Conservation (phyloP, 208 protist species). For the Trypanosoma brucei region DNA sequence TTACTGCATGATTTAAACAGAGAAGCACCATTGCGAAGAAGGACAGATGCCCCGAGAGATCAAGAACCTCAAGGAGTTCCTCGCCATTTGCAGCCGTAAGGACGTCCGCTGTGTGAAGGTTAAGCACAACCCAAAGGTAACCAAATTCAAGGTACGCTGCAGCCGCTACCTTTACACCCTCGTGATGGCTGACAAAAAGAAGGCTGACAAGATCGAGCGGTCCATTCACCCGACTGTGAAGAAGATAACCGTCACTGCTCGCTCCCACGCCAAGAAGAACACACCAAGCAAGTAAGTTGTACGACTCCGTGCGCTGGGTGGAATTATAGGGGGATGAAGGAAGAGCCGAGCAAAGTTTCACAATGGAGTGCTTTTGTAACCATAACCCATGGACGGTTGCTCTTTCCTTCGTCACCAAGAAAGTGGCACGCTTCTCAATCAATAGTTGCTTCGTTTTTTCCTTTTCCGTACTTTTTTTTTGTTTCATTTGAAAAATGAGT, state of each 20-base stretch:
- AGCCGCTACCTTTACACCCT: conserved; percentile 91
- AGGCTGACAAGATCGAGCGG: conserved; percentile 89
- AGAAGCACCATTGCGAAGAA: no score
- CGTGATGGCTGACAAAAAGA: conserved; percentile 89
- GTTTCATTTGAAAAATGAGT: no score
- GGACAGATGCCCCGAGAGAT: conserved; percentile 83
- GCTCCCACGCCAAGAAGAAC: conserved; percentile 82
- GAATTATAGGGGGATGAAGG: no score
- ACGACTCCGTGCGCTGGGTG: neutral
- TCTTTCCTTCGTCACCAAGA: no score
- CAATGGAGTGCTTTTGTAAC: no score
- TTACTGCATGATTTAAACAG: no score
- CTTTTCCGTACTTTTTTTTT: no score
- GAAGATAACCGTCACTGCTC: conserved; percentile 84
- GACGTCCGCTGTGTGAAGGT: conserved; percentile 91
- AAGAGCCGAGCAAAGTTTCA: no score
- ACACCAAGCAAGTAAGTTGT: conserved; percentile 59
- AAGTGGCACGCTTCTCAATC: no score
- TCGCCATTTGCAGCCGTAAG: conserved; percentile 90
- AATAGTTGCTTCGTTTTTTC: no score
- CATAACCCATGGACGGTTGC: no score
- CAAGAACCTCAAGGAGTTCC: conserved; percentile 91
- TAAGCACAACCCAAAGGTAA: conserved; percentile 83
- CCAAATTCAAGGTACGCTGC: conserved; percentile 94
- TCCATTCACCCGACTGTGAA: conserved; percentile 88